A percentile compares a stretch with the other conserved stretches of the same genome.
Evolutionary conservation across 2,329 filamentous ascomycete species (phyloP).

Genomic region (Ophiosphaerella herpotricha): DNA sequence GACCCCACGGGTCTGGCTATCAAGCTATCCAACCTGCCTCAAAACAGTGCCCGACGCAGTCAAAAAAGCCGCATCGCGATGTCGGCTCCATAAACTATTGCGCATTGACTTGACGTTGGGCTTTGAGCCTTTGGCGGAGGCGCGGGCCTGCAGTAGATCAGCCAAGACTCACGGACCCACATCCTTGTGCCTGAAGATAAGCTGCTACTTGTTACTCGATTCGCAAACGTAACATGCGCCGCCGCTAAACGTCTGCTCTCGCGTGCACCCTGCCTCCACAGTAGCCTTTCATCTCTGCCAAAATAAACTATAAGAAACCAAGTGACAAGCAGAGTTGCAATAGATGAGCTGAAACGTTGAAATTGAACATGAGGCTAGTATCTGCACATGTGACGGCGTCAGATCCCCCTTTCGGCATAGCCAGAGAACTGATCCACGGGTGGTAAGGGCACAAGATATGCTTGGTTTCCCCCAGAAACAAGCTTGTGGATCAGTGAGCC

Average conservation of each 20-base stretch:
- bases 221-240: slow-evolving; percentile 40
- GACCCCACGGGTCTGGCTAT: slow-evolving; percentile 35
- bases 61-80: slow-evolving; percentile 37
- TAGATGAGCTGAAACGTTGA: not conserved
- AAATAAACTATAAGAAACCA: no score
- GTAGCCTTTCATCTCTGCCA: no score
- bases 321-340: no score
- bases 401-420: slow-evolving; percentile 32
- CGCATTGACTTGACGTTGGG: slow-evolving; percentile 8
- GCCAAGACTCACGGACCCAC: slow-evolving; percentile 20
- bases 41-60: slow-evolving; percentile 10
- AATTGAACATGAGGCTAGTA: slow-evolving; percentile 7
- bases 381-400: slow-evolving; percentile 30
- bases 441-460: slow-evolving; percentile 27
- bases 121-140: slow-evolving; percentile 30
- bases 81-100: slow-evolving; percentile 33
- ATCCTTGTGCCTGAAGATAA: slow-evolving; percentile 31
- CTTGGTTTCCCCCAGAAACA: slow-evolving; percentile 31
- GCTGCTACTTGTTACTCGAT: slow-evolving; percentile 33
- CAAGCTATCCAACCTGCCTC: slow-evolving; percentile 4
- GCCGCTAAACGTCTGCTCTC: slow-evolving; percentile 14
- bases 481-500: slow-evolving; percentile 29
- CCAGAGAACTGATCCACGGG: slow-evolving; percentile 23
- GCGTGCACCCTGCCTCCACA: slow-evolving; percentile 3
- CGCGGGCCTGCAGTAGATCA: slow-evolving; percentile 26